These are phyloP conservation scores for Bathelium albidoporum DNA, from an alignment of 495 filamentous ascomycete species.

Conservation along the genomic window DNA sequence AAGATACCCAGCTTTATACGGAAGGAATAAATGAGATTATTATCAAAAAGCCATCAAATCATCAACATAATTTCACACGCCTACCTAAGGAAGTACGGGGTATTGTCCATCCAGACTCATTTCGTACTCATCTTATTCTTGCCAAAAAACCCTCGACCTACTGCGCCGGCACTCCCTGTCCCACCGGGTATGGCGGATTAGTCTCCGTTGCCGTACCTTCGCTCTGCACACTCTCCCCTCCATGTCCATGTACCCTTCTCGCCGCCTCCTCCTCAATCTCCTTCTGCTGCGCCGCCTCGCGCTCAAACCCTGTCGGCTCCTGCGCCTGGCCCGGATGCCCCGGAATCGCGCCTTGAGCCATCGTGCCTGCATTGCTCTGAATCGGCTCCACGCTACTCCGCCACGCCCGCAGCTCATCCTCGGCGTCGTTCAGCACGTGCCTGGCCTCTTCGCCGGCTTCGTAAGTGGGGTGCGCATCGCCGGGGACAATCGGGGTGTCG, in stretches of 20 bases:
- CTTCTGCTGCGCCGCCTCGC: background rate
- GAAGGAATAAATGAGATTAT: background rate
- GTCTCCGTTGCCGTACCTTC: background rate
- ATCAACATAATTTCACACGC: background rate
- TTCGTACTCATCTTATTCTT: background rate
- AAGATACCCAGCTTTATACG: background rate
- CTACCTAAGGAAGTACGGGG: background rate
- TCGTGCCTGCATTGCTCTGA: slow-evolving; percentile 27
- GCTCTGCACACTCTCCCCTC: background rate
- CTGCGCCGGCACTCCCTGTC: background rate
- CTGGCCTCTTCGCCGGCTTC: slow-evolving; percentile 53
- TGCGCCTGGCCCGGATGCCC: slow-evolving; percentile 6
- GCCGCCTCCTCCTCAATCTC: background rate
- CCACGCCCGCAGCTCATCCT: slow-evolving; percentile 77
- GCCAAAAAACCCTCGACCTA: background rate
- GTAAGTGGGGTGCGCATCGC: slow-evolving; percentile 61
- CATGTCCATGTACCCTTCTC: background rate
- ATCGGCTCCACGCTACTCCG: slow-evolving; percentile 48
- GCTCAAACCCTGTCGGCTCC: background rate
- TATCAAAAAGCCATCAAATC: background rate
- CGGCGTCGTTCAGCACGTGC: slow-evolving; percentile 84
- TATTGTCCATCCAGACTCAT: background rate
- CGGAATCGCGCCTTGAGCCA: slow-evolving; percentile 26
- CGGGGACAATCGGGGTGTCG: slow-evolving; percentile 80
- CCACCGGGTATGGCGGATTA: background rate